Evolutionary conservation across 2,329 filamentous ascomycete genomes (phyloP).

Genomic region (Zymoseptoria brevis): DNA sequence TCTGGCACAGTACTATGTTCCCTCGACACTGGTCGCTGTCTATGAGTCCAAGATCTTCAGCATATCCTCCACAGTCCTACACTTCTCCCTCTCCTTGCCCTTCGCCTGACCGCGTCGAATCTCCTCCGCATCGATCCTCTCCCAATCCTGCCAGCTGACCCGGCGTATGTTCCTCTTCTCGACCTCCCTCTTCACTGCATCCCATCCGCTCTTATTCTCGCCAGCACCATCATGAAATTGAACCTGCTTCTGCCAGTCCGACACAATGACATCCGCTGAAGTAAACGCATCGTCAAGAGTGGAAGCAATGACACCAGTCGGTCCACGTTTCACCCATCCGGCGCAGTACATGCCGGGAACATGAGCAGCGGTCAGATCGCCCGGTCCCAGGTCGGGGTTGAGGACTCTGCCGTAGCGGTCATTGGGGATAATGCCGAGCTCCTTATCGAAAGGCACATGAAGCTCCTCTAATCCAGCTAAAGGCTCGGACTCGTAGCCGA

Average conservation of each 20-base stretch:
- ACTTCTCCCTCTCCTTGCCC: constrained; percentile 73
- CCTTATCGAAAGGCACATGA: constrained; percentile 68
- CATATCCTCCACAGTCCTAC: constrained; percentile 51
- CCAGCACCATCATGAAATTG: constrained; percentile 36
- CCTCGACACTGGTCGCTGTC: not conserved
- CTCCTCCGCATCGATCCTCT: constrained; percentile 74
- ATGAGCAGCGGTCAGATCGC: constrained; percentile 39
- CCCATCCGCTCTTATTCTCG: constrained; percentile 58
- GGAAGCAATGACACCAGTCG: constrained; percentile 89
- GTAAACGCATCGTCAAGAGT: constrained; percentile 93
- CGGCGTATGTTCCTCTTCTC: constrained; percentile 49
- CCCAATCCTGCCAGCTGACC: constrained; percentile 81
- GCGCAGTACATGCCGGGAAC: constrained; percentile 79
- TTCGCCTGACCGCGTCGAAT: constrained; percentile 53
- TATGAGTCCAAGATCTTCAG: constrained; percentile 37
- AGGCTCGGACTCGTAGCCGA: constrained; percentile 80
- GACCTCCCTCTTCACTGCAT: constrained; percentile 58
- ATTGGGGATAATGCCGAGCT: constrained; percentile 70
- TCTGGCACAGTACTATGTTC: not conserved
- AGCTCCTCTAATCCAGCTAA: constrained; percentile 66
- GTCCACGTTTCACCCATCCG: constrained; percentile 92
- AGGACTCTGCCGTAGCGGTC: constrained; percentile 70
- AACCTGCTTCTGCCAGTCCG: constrained; percentile 58
- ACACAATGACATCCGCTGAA: constrained; percentile 72
- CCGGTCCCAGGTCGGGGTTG: constrained; percentile 32